Conservation (phyloP, 1,284 basidiomycete genomes). For the Chiua sp. region DNA sequence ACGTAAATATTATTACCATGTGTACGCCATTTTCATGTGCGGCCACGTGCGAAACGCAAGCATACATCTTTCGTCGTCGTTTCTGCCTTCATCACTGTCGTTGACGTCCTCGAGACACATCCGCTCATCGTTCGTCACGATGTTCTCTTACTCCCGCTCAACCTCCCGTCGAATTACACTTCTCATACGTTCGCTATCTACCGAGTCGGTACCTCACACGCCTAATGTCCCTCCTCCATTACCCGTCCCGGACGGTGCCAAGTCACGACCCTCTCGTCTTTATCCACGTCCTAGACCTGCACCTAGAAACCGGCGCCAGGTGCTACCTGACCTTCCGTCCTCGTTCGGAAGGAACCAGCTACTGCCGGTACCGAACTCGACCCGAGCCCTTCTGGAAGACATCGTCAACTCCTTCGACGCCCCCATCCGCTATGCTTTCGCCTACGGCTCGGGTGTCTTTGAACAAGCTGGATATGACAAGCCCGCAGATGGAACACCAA, state of each 20-base stretch:
- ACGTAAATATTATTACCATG: slow-evolving; percentile 4
- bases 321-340: slow-evolving; percentile 63
- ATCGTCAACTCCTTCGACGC: slow-evolving; percentile 82
- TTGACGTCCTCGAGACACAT: slow-evolving; percentile 12
- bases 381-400: slow-evolving; percentile 75
- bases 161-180: slow-evolving; percentile 17
- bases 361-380: slow-evolving; percentile 76
- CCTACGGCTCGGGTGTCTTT: slow-evolving; percentile 95
- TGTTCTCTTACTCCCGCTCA: slow-evolving; percentile 27
- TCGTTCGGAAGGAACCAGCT: slow-evolving; percentile 85
- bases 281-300: slow-evolving; percentile 60
- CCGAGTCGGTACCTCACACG: slow-evolving; percentile 32
- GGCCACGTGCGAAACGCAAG: slow-evolving; percentile 15
- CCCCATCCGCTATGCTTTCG: slow-evolving; percentile 92
- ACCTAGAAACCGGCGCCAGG: slow-evolving; percentile 41
- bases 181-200: slow-evolving; percentile 30
- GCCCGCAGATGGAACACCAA: slow-evolving; percentile 22
- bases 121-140: slow-evolving; percentile 24
- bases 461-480: slow-evolving; percentile 78
- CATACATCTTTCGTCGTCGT: slow-evolving; percentile 3
- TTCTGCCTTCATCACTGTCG: slow-evolving; percentile 2
- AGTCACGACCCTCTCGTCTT: slow-evolving; percentile 34
- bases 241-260: slow-evolving; percentile 23
- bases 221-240: slow-evolving; percentile 24
- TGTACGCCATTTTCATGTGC: slow-evolving; percentile 14